Percentiles rank a stretch among this genome's conserved stretches.
Conservation (phyloP, 371 early-diverging fungal species). For the Nematocida parisii region DNA sequence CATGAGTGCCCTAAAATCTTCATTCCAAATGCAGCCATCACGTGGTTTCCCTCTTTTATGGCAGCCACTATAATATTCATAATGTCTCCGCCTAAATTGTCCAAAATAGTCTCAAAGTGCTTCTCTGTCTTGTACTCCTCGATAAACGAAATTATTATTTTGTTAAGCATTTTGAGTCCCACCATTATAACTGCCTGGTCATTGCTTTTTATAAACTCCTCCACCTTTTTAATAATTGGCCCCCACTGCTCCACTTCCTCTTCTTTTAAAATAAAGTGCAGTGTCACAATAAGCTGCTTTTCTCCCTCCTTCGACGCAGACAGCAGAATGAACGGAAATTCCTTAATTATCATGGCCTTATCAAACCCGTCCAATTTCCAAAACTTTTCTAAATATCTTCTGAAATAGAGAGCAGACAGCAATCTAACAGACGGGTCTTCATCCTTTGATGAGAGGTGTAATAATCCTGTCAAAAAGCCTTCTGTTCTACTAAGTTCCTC, state of each 20-base stretch:
- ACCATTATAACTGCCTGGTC: not conserved
- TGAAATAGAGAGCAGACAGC: constrained; percentile 43
- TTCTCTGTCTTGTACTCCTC: constrained; percentile 60
- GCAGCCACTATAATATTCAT: constrained; percentile 33
- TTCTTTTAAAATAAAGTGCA: constrained; percentile 45
- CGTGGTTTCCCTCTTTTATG: constrained; percentile 37
- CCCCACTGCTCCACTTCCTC: constrained; percentile 33
- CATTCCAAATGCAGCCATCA: constrained; percentile 54
- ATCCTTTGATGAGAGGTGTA: constrained; percentile 23
- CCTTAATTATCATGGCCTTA: constrained; percentile 16
- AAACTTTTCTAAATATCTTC: constrained; percentile 49
- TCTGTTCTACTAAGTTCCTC: constrained; percentile 33
- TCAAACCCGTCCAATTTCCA: constrained; percentile 45
- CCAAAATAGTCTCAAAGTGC: constrained; percentile 52
- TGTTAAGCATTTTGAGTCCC: constrained; percentile 55
- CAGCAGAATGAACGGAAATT: constrained; percentile 35
- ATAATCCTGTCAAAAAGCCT: constrained; percentile 25
- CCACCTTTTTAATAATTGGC: constrained; percentile 20
- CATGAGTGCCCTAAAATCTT: constrained; percentile 63
- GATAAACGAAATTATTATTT: constrained; percentile 17
- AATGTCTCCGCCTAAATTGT: constrained; percentile 52
- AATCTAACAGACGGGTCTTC: constrained; percentile 29
- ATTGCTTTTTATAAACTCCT: constrained; percentile 4
- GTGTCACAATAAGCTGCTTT: constrained; percentile 28
- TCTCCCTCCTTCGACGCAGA: constrained; percentile 29